These are phyloP conservation scores for Rhododendron molle DNA, from an alignment of 148 eudicot species.

Conservation along the genomic window DNA sequence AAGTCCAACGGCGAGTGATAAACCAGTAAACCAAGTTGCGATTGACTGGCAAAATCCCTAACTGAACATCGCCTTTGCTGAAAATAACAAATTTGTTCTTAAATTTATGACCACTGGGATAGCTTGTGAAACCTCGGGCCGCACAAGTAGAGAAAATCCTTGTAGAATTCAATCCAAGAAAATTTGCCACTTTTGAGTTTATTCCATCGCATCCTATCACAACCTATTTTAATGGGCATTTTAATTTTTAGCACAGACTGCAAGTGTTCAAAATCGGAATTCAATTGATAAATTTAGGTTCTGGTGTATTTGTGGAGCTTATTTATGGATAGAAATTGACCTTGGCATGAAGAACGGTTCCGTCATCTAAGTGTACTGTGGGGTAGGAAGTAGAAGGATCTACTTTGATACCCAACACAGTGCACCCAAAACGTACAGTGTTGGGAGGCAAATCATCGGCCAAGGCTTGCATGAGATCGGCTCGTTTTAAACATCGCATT, in stretches of 20 bases:
- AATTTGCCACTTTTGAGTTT: conserved; percentile 2
- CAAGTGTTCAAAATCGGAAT: not conserved
- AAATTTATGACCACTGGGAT: not conserved
- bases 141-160: conserved; percentile 11
- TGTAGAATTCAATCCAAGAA: conserved; percentile 12
- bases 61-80: conserved; percentile 7
- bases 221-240: not conserved
- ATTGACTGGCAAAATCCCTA: conserved; percentile 10
- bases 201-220: conserved; percentile 16
- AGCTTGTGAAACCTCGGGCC: not conserved
- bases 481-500: not conserved
- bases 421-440: not conserved
- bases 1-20: conserved; percentile 7
- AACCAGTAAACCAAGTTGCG: conserved; percentile 10
- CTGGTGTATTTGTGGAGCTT: not conserved
- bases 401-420: not conserved
- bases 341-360: conserved; percentile 11
- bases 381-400: conserved; percentile 8
- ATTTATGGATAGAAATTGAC: not conserved
- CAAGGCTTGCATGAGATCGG: not conserved
- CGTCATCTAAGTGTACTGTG: not conserved
- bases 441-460: not conserved
- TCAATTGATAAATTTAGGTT: not conserved
- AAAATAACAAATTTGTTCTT: not conserved
- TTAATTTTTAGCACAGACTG: not conserved